Base-by-base conservation (phyloP, 164 flowering plant species). In the Tetrastigma voinierianum region DNA sequence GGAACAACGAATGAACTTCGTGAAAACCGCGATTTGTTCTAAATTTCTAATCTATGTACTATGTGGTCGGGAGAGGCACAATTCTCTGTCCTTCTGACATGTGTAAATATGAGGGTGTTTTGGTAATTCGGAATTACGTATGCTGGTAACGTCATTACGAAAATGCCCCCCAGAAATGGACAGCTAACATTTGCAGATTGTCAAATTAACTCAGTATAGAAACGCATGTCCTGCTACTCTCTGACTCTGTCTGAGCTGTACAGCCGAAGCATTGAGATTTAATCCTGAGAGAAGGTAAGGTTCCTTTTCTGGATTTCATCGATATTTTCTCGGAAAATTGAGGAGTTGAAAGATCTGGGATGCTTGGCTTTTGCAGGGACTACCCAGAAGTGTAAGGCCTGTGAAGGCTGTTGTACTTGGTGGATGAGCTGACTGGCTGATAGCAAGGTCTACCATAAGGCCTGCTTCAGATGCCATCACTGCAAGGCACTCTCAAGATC, bases 381-480 rank as follows among this genome's bases (percentile, higher is more conserved):
- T 17, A 88, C 89, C 23, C 90, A 90, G 87, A 90, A 90, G 73
- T 90, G 96, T 46, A 87, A 80, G 66, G 88, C 88, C 0, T 90
- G 96, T 73, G 93, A 91, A 91, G 79, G 89, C 90, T 16, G 97
- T n/a, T 91, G 10, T 91, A 91, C 71, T 78, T 87, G 73, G 93
- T 91, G 67, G 97, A 91, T 78, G 78, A 89, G 70, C 90, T 89
- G 45, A 80, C 90, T 20, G n/a, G 91, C 93, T 76, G 97, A 91
- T 62, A 76, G 71, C 74, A 84, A 80, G 71, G 87, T 88, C 62
- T 91, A 84, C 72, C 97, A 91, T 80, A 89, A 82, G 77, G 77
- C 96, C 65, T 91, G 97, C 62, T 91, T 91, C 76, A 88, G 91
- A 64, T 91, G 97, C 77, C 90, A 89, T 71, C 97, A 91, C 79